Evolutionary conservation across 108 stramenopile genomes (phyloP).

Genomic region (Nitzschia putrida): DNA sequence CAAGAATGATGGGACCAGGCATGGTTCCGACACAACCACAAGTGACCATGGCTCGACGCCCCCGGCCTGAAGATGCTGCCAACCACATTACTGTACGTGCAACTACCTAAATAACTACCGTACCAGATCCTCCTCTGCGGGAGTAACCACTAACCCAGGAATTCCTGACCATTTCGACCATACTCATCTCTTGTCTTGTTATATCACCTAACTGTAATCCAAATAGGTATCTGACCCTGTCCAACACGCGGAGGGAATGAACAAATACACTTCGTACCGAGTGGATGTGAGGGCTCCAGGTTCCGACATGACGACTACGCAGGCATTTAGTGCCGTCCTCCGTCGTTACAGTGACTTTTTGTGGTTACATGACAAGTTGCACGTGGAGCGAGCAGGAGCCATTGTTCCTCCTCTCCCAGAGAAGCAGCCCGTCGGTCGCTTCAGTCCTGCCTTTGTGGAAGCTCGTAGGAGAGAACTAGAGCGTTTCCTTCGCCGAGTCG

Average conservation of each 20-base stretch:
- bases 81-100: slow-evolving; percentile 65
- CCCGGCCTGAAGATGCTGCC: slow-evolving; percentile 66
- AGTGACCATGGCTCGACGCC: slow-evolving; percentile 26
- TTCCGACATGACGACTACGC: slow-evolving; percentile 47
- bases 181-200: too few relatives aligned
- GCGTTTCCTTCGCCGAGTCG: slow-evolving; percentile 85
- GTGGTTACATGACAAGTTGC: slow-evolving; percentile 92
- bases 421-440: slow-evolving; percentile 92
- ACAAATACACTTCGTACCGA: slow-evolving; percentile 89
- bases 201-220: too few relatives aligned
- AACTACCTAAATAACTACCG: too few relatives aligned
- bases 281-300: slow-evolving; percentile 82
- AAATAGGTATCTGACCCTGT: slow-evolving; percentile 89
- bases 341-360: slow-evolving; percentile 96
- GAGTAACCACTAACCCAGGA: too few relatives aligned
- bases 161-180: too few relatives aligned
- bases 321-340: slow-evolving; percentile 73
- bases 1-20: slow-evolving; percentile 31
- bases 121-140: too few relatives aligned
- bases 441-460: slow-evolving; percentile 88
- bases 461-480: slow-evolving; percentile 84
- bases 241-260: slow-evolving; percentile 85
- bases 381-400: slow-evolving; percentile 84
- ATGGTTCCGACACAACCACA: slow-evolving; percentile 22
- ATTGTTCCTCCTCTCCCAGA: slow-evolving; percentile 97